phyloP scores from a whole-genome alignment of 768 basidiomycete genomes.

The Hericium coralloides region DNA sequence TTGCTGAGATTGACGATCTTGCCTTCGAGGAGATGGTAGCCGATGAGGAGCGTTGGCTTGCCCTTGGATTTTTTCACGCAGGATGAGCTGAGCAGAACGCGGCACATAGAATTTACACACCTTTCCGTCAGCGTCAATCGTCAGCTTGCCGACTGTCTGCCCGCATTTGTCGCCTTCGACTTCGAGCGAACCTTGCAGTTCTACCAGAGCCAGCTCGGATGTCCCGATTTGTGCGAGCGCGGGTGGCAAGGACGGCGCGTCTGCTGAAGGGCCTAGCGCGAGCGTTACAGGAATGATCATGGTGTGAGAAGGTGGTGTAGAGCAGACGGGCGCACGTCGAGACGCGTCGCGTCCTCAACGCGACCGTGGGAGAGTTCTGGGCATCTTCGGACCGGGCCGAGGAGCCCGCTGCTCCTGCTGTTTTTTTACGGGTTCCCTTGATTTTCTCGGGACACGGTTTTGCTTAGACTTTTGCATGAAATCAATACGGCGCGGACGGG shows the following conservation, averaged over 20 bases:
- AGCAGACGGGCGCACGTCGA: too few species aligned
- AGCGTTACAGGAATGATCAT: background rate
- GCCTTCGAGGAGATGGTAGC: conserved; percentile 88
- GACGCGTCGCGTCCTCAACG: too few species aligned
- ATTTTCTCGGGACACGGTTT: too few species aligned
- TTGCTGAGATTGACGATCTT: conserved; percentile 68
- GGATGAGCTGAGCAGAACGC: background rate
- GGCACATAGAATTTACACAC: conserved; percentile 28
- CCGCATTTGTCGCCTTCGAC: conserved; percentile 62
- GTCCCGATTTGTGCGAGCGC: conserved; percentile 65
- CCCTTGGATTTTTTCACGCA: too few species aligned
- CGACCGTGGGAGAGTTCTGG: too few species aligned
- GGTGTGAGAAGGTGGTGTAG: background rate
- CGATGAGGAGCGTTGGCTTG: conserved; percentile 73
- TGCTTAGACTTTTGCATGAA: too few species aligned
- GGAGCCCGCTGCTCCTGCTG: too few species aligned
- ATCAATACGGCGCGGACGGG: too few species aligned
- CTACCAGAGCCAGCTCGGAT: conserved; percentile 75
- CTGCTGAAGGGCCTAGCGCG: background rate
- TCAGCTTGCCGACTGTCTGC: conserved; percentile 68
- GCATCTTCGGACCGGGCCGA: too few species aligned
- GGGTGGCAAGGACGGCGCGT: conserved; percentile 37
- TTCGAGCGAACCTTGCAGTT: conserved; percentile 79
- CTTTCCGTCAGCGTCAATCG: conserved; percentile 42
- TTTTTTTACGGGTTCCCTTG: too few species aligned